Percentiles rank a stretch among this genome's conserved stretches.
These are phyloP conservation scores for Phytophthora tentaculata DNA, from an alignment of 352 stramenopile genomes.

Conservation along the genomic window DNA sequence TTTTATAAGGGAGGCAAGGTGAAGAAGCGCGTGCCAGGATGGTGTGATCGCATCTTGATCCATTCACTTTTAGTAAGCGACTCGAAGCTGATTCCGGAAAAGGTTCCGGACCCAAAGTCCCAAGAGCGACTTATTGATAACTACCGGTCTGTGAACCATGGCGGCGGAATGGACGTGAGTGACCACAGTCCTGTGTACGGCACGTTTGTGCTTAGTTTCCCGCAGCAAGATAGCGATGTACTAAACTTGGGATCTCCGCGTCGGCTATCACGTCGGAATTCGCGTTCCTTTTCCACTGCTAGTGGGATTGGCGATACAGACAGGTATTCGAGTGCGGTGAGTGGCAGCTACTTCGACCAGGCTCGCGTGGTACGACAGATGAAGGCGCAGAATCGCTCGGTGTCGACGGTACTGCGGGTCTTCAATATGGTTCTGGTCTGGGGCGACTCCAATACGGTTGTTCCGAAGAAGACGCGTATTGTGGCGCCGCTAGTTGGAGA, in stretches of 20 bases:
- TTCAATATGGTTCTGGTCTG: slow-evolving; percentile 81
- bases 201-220: slow-evolving; percentile 81
- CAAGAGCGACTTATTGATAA: slow-evolving; percentile 64
- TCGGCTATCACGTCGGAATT: slow-evolving; percentile 39
- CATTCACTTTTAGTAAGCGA: slow-evolving; percentile 83
- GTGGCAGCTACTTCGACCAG: slow-evolving; percentile 82
- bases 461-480: slow-evolving; percentile 80
- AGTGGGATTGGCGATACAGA: slow-evolving; percentile 32
- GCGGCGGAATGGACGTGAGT: slow-evolving; percentile 81
- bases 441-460: slow-evolving; percentile 67
- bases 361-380: slow-evolving; percentile 72
- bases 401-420: slow-evolving; percentile 75
- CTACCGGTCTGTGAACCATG: slow-evolving; percentile 85
- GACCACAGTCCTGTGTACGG: slow-evolving; percentile 84
- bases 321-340: slow-evolving; percentile 38
- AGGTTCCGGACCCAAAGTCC: slow-evolving; percentile 66
- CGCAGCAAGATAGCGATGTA: slow-evolving; percentile 35
- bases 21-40: slow-evolving; percentile 89
- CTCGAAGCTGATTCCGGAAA: slow-evolving; percentile 81
- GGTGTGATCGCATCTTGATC: slow-evolving; percentile 88
- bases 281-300: slow-evolving; percentile 57
- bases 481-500: slow-evolving; percentile 81
- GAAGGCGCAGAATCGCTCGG: slow-evolving; percentile 52
- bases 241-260: slow-evolving; percentile 30
- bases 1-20: slow-evolving; percentile 91